Base-by-base conservation (phyloP, 2,329 filamentous ascomycete genomes). In the Colletotrichum sp. region DNA sequence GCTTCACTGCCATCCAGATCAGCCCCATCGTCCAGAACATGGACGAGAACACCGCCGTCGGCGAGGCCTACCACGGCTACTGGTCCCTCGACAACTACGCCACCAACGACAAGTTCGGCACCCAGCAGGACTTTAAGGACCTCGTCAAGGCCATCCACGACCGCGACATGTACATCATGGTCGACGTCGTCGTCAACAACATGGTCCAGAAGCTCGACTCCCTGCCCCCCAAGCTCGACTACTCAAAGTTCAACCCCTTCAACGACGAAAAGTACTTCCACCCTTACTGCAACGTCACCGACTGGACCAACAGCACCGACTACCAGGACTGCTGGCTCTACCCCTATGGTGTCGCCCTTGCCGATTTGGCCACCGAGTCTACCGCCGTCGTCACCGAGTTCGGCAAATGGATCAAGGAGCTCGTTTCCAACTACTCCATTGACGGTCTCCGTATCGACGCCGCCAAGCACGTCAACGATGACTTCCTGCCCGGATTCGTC, bases 371-470 rank as follows among this genome's bases (percentile, higher is more conserved):
- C 71, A 94, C 93, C 1, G 87, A 89, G 43, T 84, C 86, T 30
- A 66, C 83, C 0, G 82, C 83, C 2, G 89, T 94, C 14, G 85
- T 87, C 30, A 80, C 81, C 14, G 83, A 90, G 5, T 91, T 90
- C 81, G 84, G 90, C 71, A 82, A 85, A 26, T 95, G 93, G 93
- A 86, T 94, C 79, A 82, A 81, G 26, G 84, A 85, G 63, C 85
- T 94, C 1, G 89, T 94, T 3, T 81, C 86, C 6, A 90, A 92
- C 77, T 94, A 93, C 80, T 86, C 85, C 21, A 92, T 93, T 84
- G 91, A 92, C 80, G 90, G 91, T 7, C 84, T 92, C 9, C 89
- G 91, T 63, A 89, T 93, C 78, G 91, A 93, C 77, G 92, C 90
- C 0, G 90, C 91, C 77, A 92, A 91, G 82, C 90, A 93, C 81